Base-by-base conservation (phyloP, 2,329 filamentous ascomycete genomes). In the Colletotrichum sansevieriae region DNA sequence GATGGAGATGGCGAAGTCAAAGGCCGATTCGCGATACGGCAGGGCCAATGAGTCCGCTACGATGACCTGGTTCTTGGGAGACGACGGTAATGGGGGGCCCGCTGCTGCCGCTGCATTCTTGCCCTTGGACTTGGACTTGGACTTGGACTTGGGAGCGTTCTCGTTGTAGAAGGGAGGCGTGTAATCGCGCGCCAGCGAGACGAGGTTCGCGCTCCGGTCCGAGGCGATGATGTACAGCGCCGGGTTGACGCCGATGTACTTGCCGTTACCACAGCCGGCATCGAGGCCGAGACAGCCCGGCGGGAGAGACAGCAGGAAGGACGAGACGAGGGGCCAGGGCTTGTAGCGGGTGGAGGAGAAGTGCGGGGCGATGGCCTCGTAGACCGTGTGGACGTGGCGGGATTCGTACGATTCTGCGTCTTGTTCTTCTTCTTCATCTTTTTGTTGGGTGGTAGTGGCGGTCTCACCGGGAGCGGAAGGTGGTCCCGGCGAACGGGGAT, bases 181-280 rank as follows among this genome's bases (percentile, higher is more conserved):
- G 60, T 68, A 68, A 20, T 61, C 47, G 18, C 81, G 77, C 61
- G 88, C 86, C 61, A 90, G 83, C 41, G 79, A 77, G 56, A 85
- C 82, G 39, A 90, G 84, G 65, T 84, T 82, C 25, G 83, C 84
- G 74, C 89, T 97, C 83, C 94, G 88, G 83, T 98, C 96, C 64
- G 92, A 95, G 65, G 90, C 95, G 68, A 98, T 78, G 62, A 98
- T 91, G 81, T 92, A 94, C 56, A 97, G 82, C 74, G 88, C 81
- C 22, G 85, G 86, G 80, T 97, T 97, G 65, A 97, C 92, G 69
- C 87, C 83, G 70, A 98, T 84, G 78, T 98, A 98, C 84, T 98
- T 98, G 73, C 96, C 96, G 82, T 99, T 99, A 68, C 96, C 96
- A 81, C 96, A 98, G 70, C 96, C 96, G 65, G 98, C 86, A 80